Evolutionary conservation across 164 flowering plant genomes (phyloP), one percentile per base, ranked within the genome.

Genomic region (Kalanchoe fedtschenkoi): DNA sequence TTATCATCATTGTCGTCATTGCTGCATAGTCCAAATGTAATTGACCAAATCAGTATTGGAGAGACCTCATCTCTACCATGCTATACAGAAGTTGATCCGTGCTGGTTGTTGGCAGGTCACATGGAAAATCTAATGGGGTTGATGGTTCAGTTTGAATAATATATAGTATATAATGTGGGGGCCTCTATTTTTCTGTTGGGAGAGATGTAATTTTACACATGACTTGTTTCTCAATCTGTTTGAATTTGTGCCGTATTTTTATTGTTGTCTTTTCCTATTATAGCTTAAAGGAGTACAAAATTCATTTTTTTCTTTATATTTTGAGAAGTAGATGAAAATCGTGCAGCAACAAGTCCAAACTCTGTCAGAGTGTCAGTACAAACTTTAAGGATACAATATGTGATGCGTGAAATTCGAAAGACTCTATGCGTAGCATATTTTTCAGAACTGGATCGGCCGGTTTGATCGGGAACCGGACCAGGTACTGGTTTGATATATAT

Each of bases 1-100:
- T 87, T 62, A 87, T 87, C 42, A 82, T 87, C 69, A 71, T 91
- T 60, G 65, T 87, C 68, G 79, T 87, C 62, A 75, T 88, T 26
- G 89, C 77, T 14, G 86, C 82, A 15, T 88, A 71, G 79, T 41
- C 26, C 37, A 28, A 72, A 29, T 22, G 19, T 43, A 17, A 11
- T 15, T 51, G 16, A 26, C 4, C 39, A 5, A 22, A 44, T 11
- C 51, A 1, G 0, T 22, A 14, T 14, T 22, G 29, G 28, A 26
- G 26, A n/a, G 24, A 1, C 38, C 24, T 1, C 41, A 35, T 34
- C 24, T 32, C 37, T 8, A 58, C 38, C 42, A 21, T n/a, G n/a
- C n/a, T n/a, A n/a, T n/a, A n/a, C 17, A 11, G 3, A 51, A 15
- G 11, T 30, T 37, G 33, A 24, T 0, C 17, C n/a, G n/a, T n/a